Conservation (phyloP, 2,329 filamentous ascomycete genomes). For the Pseudocercospora cruenta region DNA sequence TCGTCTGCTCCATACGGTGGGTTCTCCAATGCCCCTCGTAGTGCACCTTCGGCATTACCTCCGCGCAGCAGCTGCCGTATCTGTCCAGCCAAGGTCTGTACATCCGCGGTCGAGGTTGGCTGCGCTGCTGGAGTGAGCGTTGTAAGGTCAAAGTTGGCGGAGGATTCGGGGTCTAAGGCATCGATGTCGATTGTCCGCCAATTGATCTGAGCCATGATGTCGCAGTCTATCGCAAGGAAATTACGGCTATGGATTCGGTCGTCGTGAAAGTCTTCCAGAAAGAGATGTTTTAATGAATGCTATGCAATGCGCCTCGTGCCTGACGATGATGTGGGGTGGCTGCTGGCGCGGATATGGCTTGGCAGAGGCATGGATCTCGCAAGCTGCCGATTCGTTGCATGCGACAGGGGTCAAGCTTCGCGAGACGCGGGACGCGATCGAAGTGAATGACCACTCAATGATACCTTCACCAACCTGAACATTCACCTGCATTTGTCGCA, state of each 20-base stretch:
- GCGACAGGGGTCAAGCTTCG: background rate
- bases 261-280: constrained; percentile 1
- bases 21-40: constrained; percentile 81
- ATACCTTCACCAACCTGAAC: background rate
- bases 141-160: constrained; percentile 85
- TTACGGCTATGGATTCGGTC: background rate
- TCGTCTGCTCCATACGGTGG: constrained; percentile 70
- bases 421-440: constrained; percentile 1
- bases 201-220: constrained; percentile 51
- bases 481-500: background rate
- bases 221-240: background rate
- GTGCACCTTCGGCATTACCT: constrained; percentile 83
- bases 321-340: constrained; percentile 9
- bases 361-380: background rate
- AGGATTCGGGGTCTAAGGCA: constrained; percentile 84
- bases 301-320: constrained; percentile 7
- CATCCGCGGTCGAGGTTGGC: constrained; percentile 75
- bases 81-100: constrained; percentile 76
- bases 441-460: constrained; percentile 1
- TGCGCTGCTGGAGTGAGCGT: constrained; percentile 78
- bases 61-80: constrained; percentile 85
- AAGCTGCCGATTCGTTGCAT: background rate
- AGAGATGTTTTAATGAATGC: background rate
- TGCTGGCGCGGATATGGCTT: background rate
- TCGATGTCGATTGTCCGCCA: constrained; percentile 94